Conservation (phyloP, 2,329 filamentous ascomycete species). For the Aspergillus pseudoterreus region DNA sequence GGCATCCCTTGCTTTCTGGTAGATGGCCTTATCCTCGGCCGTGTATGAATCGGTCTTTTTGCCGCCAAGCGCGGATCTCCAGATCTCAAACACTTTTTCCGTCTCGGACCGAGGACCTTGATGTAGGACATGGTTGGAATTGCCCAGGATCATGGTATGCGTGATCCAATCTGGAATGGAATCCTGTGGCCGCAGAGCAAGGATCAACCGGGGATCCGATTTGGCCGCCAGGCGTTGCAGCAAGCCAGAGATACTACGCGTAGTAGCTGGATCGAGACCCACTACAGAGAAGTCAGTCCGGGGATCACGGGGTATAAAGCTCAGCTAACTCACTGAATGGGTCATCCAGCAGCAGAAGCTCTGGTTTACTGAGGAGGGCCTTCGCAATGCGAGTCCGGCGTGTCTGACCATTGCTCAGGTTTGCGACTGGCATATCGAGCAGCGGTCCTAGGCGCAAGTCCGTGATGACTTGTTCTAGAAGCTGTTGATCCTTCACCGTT, state of each 20-base stretch:
- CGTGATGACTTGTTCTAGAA: constrained; percentile 60
- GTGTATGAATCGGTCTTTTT: background rate
- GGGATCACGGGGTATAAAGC: too few species aligned
- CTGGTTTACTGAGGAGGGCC: constrained; percentile 72
- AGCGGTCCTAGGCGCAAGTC: constrained; percentile 68
- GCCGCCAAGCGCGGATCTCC: constrained; percentile 19
- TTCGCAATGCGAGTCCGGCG: constrained; percentile 83
- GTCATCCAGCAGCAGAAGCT: constrained; percentile 83
- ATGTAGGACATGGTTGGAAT: constrained; percentile 61
- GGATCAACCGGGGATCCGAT: constrained; percentile 66
- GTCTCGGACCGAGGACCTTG: constrained; percentile 66
- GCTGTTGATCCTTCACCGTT: constrained; percentile 45
- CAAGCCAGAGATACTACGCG: constrained; percentile 66
- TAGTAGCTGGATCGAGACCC: constrained; percentile 84
- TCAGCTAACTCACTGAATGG: constrained; percentile 64
- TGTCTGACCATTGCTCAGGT: constrained; percentile 91
- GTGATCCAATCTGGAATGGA: constrained; percentile 86
- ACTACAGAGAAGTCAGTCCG: constrained; percentile 42
- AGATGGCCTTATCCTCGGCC: constrained; percentile 8
- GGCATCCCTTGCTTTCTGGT: constrained; percentile 10
- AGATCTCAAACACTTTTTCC: constrained; percentile 36
- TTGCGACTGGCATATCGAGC: constrained; percentile 77
- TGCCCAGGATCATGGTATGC: constrained; percentile 69
- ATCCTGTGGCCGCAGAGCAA: constrained; percentile 82
- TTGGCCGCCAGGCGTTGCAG: constrained; percentile 64